These are phyloP conservation scores for Hirsutella minnesotensis DNA, from an alignment of 2,329 filamentous ascomycete genomes.

Conservation along the genomic window DNA sequence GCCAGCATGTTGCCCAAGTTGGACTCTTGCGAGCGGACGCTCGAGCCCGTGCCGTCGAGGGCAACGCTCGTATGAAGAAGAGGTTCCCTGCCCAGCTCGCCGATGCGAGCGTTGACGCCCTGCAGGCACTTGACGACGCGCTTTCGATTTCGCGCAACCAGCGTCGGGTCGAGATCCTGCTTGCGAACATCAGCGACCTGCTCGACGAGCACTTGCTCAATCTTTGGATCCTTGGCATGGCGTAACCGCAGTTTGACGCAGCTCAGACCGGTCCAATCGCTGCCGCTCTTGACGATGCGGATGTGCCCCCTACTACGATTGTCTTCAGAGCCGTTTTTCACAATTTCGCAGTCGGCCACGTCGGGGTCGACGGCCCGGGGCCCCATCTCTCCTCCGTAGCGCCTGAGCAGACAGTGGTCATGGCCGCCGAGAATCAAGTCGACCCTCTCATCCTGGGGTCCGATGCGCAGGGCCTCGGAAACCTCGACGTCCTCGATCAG, in stretches of 20 bases:
- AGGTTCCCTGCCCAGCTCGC: conserved; percentile 8
- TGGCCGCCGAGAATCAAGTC: conserved; percentile 14
- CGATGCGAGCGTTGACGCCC: conserved; percentile 8
- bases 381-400: conserved; percentile 6
- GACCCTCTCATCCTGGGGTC: conserved; percentile 5
- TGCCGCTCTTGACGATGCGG: conserved; percentile 7
- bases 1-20: conserved; percentile 15
- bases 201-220: background rate
- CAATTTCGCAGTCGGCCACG: background rate
- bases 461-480: conserved; percentile 5
- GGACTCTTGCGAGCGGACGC: conserved; percentile 12
- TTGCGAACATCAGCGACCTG: background rate
- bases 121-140: background rate
- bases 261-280: conserved; percentile 5
- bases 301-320: background rate
- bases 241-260: conserved; percentile 1
- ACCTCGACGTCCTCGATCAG: conserved; percentile 8
- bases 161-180: background rate
- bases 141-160: background rate
- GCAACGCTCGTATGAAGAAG: conserved; percentile 8
- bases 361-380: too few species aligned
- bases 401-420: conserved; percentile 12
- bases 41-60: conserved; percentile 10
- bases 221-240: background rate
- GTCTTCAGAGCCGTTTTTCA: conserved; percentile 2